Conservation (phyloP, 1,284 basidiomycete genomes). For the Gomphus bonarii region DNA sequence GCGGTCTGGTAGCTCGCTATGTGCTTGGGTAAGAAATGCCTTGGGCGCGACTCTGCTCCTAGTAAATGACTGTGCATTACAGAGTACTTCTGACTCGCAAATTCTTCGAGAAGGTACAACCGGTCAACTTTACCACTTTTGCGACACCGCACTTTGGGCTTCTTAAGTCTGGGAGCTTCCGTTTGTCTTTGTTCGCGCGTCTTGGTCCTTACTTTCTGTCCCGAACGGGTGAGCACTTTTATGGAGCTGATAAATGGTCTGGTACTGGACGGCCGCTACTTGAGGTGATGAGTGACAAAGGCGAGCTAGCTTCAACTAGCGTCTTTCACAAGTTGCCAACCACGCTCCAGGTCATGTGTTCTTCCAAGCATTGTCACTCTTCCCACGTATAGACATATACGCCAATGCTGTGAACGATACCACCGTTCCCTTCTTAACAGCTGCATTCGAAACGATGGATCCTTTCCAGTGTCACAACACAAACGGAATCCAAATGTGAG, state of each 20-base stretch:
- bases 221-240: slow-evolving; percentile 78
- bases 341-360: slow-evolving; percentile 54
- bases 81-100: slow-evolving; percentile 55
- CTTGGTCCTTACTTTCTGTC: slow-evolving; percentile 72
- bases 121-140: slow-evolving; percentile 74
- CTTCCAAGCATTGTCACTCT: slow-evolving; percentile 61
- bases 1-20: slow-evolving; percentile 73
- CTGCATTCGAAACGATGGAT: slow-evolving; percentile 62
- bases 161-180: slow-evolving; percentile 15
- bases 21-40: slow-evolving; percentile 46
- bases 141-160: slow-evolving; percentile 75
- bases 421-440: slow-evolving; percentile 77
- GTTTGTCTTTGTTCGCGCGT: slow-evolving; percentile 30
- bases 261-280: slow-evolving; percentile 59
- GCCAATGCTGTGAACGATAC: slow-evolving; percentile 78
- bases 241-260: slow-evolving; percentile 65
- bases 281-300: slow-evolving; percentile 79
- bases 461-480: slow-evolving; percentile 48
- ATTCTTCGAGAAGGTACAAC: slow-evolving; percentile 59
- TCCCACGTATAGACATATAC: slow-evolving; percentile 68
- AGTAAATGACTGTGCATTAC: not conserved
- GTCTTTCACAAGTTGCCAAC: not conserved
- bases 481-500: slow-evolving; percentile 54
- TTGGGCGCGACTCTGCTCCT: not conserved
- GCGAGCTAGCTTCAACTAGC: slow-evolving; percentile 29